Conservation (phyloP, 2,329 filamentous ascomycete species). For the Ceratocystis albifundus region DNA sequence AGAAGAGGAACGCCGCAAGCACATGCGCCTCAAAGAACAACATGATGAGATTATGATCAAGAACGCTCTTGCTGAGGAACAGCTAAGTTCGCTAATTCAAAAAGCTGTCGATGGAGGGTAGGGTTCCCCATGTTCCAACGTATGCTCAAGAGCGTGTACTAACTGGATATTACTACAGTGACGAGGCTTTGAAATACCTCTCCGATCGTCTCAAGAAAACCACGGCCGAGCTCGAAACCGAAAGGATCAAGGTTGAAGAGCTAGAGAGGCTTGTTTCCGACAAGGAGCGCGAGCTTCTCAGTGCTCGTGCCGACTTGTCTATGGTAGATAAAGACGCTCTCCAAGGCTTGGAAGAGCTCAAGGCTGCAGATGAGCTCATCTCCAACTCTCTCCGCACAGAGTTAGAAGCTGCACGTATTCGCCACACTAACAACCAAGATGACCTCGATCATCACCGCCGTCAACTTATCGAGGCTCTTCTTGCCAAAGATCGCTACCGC, state of each 20-base stretch:
- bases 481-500: constrained; percentile 49
- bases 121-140: constrained; percentile 31
- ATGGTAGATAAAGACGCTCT: constrained; percentile 44
- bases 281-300: constrained; percentile 44
- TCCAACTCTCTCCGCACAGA: constrained; percentile 48
- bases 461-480: constrained; percentile 48
- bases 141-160: background rate
- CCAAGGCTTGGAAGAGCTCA: constrained; percentile 46
- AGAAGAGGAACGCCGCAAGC: constrained; percentile 42
- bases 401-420: constrained; percentile 43
- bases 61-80: constrained; percentile 45
- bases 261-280: constrained; percentile 42
- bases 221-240: constrained; percentile 38
- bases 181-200: constrained; percentile 29
- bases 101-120: constrained; percentile 45
- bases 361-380: constrained; percentile 48
- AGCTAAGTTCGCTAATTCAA: constrained; percentile 44
- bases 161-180: constrained; percentile 18
- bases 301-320: constrained; percentile 42
- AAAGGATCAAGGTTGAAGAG: constrained; percentile 34
- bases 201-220: constrained; percentile 34
- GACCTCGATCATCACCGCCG: constrained; percentile 48
- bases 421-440: constrained; percentile 38
- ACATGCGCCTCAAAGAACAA: constrained; percentile 42
- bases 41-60: constrained; percentile 49